These are phyloP conservation scores for Thielaviopsis ethacetica DNA, from an alignment of 2,329 filamentous ascomycete species.

Conservation along the genomic window DNA sequence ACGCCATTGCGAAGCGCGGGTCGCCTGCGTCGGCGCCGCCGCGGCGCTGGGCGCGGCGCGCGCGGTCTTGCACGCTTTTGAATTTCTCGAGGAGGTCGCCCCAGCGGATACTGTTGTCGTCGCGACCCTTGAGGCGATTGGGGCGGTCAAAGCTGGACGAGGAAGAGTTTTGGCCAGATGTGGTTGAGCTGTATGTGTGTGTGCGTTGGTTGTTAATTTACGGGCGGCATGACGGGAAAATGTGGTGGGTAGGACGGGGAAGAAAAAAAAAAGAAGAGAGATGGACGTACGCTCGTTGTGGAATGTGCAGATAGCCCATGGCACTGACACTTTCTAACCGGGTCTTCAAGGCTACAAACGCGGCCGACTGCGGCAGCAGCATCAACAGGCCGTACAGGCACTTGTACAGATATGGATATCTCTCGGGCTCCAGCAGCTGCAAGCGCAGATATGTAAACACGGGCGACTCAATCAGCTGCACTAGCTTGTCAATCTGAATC, in stretches of 20 bases:
- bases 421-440: conserved; percentile 87
- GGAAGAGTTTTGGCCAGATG: conserved; percentile 33
- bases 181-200: conserved; percentile 15
- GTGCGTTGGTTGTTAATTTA: neutral
- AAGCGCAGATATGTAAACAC: conserved; percentile 96
- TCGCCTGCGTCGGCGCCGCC: conserved; percentile 33
- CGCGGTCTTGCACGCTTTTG: conserved; percentile 73
- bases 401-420: conserved; percentile 89
- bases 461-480: conserved; percentile 89
- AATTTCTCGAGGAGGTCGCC: conserved; percentile 89
- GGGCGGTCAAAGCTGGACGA: conserved; percentile 56
- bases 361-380: conserved; percentile 94
- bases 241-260: neutral
- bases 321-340: conserved; percentile 92
- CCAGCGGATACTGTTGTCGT: conserved; percentile 80
- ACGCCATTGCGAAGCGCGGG: conserved; percentile 21
- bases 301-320: conserved; percentile 83
- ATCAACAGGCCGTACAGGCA: conserved; percentile 94
- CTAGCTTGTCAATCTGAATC: conserved; percentile 96
- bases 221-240: neutral
- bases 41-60: conserved; percentile 51
- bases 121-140: conserved; percentile 64
- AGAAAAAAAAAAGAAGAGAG: neutral
- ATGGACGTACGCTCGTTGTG: conserved; percentile 60
- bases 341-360: conserved; percentile 92